Conservation (phyloP, 371 early-diverging fungal genomes). For the Amoeboradix gromovi region DNA sequence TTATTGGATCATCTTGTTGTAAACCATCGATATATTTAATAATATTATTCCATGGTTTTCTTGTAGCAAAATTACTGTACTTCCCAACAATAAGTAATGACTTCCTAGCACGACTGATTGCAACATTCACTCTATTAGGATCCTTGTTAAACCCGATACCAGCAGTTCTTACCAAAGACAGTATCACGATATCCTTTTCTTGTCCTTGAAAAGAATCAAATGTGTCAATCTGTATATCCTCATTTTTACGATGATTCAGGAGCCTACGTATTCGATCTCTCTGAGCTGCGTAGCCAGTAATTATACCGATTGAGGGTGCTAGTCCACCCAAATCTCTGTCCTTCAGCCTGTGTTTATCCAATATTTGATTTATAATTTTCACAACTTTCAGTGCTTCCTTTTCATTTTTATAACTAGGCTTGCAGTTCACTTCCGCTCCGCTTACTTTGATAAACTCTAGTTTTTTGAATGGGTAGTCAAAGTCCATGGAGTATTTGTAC, state of each 20-base stretch:
- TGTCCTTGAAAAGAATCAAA: constrained; percentile 94
- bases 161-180: neutral
- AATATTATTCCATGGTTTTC: too few species aligned
- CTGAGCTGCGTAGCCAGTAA: too few species aligned
- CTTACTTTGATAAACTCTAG: neutral
- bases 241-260: too few species aligned
- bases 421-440: neutral
- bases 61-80: neutral
- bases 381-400: neutral
- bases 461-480: constrained; percentile 11
- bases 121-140: neutral
- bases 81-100: neutral
- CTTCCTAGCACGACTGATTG: neutral
- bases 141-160: neutral
- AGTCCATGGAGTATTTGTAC: constrained; percentile 44
- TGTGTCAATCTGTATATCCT: constrained; percentile 69
- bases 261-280: too few species aligned
- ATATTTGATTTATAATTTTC: neutral
- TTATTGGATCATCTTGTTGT: too few species aligned
- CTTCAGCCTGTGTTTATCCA: too few species aligned
- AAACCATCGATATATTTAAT: too few species aligned
- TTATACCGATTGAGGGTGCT: constrained; percentile 61
- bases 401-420: neutral
- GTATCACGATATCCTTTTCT: constrained; percentile 28
- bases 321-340: too few species aligned